Conservation (phyloP, 1,284 basidiomycete species). For the Sanghuangporus baumii region DNA sequence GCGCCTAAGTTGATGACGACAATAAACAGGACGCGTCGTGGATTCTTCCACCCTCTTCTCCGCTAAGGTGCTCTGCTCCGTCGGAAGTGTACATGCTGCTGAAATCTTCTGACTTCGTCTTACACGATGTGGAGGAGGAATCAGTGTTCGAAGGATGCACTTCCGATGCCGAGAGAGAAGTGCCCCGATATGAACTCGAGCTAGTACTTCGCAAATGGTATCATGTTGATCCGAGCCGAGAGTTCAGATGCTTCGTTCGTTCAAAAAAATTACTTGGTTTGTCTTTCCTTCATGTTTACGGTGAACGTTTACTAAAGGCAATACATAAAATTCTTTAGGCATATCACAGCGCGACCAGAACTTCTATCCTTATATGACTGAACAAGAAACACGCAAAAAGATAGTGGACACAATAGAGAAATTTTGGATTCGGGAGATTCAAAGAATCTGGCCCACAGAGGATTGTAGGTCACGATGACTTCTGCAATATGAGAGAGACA, state of each 20-base stretch:
- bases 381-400: constrained; percentile 44
- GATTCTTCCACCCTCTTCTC: constrained; percentile 84
- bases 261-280: constrained; percentile 64
- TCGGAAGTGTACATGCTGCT: constrained; percentile 90
- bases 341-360: constrained; percentile 89
- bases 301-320: neutral
- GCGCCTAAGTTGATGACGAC: constrained; percentile 5
- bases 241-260: constrained; percentile 85
- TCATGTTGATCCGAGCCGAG: constrained; percentile 75
- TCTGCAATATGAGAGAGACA: neutral
- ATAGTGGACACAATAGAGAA: constrained; percentile 49
- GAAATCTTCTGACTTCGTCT: constrained; percentile 89
- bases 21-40: constrained; percentile 78
- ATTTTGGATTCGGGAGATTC: constrained; percentile 70
- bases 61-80: constrained; percentile 81
- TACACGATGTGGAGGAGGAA: constrained; percentile 66
- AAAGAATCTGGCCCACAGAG: constrained; percentile 51
- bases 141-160: constrained; percentile 60
- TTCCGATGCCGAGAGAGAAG: constrained; percentile 3
- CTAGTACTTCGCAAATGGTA: constrained; percentile 94
- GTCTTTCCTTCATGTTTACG: neutral
- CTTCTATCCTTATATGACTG: constrained; percentile 83
- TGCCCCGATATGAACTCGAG: constrained; percentile 57
- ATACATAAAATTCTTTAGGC: constrained; percentile 36
- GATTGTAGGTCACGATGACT: constrained; percentile 53